These are phyloP conservation scores for Solanum etuberosum DNA, from an alignment of 257 asterid genomes.

Conservation along the genomic window DNA sequence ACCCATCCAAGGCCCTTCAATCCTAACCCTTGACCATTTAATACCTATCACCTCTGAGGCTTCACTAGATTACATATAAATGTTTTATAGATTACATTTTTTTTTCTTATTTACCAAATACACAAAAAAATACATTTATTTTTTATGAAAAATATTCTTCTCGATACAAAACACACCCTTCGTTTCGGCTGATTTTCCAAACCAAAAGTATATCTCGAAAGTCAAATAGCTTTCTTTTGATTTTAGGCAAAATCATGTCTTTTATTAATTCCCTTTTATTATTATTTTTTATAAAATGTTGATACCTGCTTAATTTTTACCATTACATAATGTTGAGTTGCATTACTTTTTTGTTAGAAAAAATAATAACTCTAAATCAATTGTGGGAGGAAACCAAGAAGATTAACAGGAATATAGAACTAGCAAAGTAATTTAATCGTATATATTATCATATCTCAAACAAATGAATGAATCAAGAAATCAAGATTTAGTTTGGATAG, in stretches of 20 bases:
- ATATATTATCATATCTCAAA: not conserved
- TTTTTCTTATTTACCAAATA: too few relatives aligned
- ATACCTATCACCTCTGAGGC: too few relatives aligned
- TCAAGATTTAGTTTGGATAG: not conserved
- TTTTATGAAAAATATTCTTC: too few relatives aligned
- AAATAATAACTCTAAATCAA: not conserved
- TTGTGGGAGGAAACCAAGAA: too few relatives aligned
- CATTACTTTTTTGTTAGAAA: not conserved
- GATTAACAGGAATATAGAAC: not conserved
- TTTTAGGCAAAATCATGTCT: not conserved
- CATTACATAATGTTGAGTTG: not conserved
- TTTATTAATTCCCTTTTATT: not conserved
- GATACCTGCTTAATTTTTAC: not conserved
- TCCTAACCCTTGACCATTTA: too few relatives aligned
- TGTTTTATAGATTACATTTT: too few relatives aligned
- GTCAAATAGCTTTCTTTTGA: not conserved
- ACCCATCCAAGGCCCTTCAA: too few relatives aligned
- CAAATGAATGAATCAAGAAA: not conserved
- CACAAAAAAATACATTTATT: too few relatives aligned
- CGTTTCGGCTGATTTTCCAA: too few relatives aligned
- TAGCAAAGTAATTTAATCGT: not conserved
- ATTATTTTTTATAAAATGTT: not conserved
- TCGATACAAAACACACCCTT: too few relatives aligned
- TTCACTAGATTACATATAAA: too few relatives aligned
- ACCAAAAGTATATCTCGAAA: not conserved